These are phyloP conservation scores for Rehmannia glutinosa DNA, from an alignment of 257 asterid species.

Conservation along the genomic window DNA sequence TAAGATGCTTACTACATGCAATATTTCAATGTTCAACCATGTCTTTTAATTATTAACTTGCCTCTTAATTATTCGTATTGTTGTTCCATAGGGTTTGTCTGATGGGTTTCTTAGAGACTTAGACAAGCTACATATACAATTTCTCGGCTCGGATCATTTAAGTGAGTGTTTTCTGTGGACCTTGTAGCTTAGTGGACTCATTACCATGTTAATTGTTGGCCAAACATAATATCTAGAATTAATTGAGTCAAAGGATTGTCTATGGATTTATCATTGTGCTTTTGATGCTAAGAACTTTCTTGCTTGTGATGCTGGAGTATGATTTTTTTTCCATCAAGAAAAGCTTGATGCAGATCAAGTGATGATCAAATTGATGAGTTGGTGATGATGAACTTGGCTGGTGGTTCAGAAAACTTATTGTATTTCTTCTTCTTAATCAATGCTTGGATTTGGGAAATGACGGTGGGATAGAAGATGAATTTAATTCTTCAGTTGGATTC, in stretches of 20 bases:
- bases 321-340: too few relatives aligned
- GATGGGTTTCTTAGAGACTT: slow-evolving; percentile 98
- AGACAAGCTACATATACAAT: slow-evolving; percentile 98
- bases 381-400: too few relatives aligned
- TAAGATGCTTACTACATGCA: background rate
- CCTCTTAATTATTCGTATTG: slow-evolving; percentile 7
- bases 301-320: too few relatives aligned
- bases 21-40: background rate
- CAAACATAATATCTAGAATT: background rate
- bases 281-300: slow-evolving; percentile 1
- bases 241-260: background rate
- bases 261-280: background rate
- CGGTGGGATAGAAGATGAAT: too few relatives aligned
- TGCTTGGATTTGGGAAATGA: too few relatives aligned
- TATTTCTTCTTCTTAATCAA: too few relatives aligned
- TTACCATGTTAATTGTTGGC: background rate
- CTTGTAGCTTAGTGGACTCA: background rate
- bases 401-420: too few relatives aligned
- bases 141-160: slow-evolving; percentile 92
- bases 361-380: too few relatives aligned
- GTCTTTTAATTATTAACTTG: background rate
- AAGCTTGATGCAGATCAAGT: too few relatives aligned
- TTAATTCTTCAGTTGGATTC: too few relatives aligned
- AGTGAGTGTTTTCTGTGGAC: slow-evolving; percentile 37
- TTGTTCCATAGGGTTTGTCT: slow-evolving; percentile 65